phyloP scores from a whole-genome alignment of 371 early-diverging fungal genomes.

The Mucor indicus region DNA sequence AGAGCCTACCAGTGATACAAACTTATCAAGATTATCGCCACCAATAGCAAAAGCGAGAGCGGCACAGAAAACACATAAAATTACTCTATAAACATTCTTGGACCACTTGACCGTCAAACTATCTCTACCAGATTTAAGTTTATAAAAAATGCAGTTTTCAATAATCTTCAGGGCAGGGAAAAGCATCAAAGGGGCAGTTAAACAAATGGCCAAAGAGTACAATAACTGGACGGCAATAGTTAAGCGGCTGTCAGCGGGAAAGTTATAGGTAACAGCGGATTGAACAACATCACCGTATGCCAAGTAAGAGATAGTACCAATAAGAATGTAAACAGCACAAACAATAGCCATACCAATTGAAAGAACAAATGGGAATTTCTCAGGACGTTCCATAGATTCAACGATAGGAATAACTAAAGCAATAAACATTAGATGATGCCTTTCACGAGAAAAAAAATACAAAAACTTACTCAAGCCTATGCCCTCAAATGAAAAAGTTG shows the following conservation, averaged over 20 bases:
- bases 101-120: constrained; percentile 55
- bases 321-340: constrained; percentile 55
- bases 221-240: constrained; percentile 61
- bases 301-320: constrained; percentile 71
- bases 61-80: constrained; percentile 48
- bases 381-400: constrained; percentile 57
- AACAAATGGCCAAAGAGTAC: constrained; percentile 73
- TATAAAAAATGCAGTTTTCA: constrained; percentile 55
- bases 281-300: constrained; percentile 69
- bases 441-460: background rate
- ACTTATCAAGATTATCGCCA: constrained; percentile 67
- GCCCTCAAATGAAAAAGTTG: constrained; percentile 80
- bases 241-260: constrained; percentile 49
- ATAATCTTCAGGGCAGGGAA: constrained; percentile 76
- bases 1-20: constrained; percentile 59
- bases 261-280: constrained; percentile 69
- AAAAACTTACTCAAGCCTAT: constrained; percentile 52
- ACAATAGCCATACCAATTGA: constrained; percentile 56
- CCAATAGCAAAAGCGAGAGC: constrained; percentile 59
- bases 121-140: constrained; percentile 32
- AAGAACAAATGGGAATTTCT: constrained; percentile 61
- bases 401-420: constrained; percentile 48
- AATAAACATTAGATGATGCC: background rate
- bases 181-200: constrained; percentile 68
- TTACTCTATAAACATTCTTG: constrained; percentile 62